Percentiles rank a stretch among this genome's conserved stretches.
phyloP scores from a whole-genome alignment of 1,284 basidiomycete species.

The Fistulinella cinereoalba region DNA sequence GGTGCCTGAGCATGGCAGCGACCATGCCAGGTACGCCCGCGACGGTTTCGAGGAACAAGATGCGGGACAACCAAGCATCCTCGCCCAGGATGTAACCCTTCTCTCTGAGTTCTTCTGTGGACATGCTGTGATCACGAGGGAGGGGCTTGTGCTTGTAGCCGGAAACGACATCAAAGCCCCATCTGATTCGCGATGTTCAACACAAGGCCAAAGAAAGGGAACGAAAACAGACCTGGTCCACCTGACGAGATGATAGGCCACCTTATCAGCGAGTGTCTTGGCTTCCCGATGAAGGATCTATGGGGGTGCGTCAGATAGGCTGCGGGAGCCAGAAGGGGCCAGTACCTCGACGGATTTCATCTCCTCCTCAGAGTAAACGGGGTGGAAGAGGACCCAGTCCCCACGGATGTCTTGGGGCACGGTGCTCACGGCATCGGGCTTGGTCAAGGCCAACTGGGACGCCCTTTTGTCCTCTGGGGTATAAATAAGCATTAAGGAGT shows the following conservation, averaged over 20 bases:
- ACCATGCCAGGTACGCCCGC: conserved; percentile 97
- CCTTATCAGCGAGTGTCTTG: conserved; percentile 67
- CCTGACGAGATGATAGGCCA: conserved; percentile 65
- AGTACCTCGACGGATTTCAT: conserved; percentile 70
- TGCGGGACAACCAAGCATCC: conserved; percentile 79
- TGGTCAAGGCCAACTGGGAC: conserved; percentile 14
- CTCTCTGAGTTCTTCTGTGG: conserved; percentile 67
- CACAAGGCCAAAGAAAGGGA: background rate
- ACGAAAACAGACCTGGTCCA: conserved; percentile 44
- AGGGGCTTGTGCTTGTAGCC: conserved; percentile 76
- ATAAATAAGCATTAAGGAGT: background rate
- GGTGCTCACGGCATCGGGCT: conserved; percentile 40
- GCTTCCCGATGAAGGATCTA: conserved; percentile 72
- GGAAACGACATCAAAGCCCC: conserved; percentile 72
- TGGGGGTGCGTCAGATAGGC: background rate
- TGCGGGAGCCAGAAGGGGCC: background rate
- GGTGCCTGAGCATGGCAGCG: conserved; percentile 82
- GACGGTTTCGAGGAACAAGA: conserved; percentile 86
- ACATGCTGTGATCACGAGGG: conserved; percentile 59
- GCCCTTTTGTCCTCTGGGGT: conserved; percentile 27
- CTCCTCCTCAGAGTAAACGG: conserved; percentile 77
- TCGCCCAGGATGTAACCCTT: conserved; percentile 73
- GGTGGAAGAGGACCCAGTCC: conserved; percentile 83
- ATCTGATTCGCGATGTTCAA: conserved; percentile 37
- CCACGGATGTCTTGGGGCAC: conserved; percentile 53